Evolutionary conservation across 345 rosid genomes (phyloP), one percentile per base, ranked within the genome.

Genomic region (Adansonia digitata): DNA sequence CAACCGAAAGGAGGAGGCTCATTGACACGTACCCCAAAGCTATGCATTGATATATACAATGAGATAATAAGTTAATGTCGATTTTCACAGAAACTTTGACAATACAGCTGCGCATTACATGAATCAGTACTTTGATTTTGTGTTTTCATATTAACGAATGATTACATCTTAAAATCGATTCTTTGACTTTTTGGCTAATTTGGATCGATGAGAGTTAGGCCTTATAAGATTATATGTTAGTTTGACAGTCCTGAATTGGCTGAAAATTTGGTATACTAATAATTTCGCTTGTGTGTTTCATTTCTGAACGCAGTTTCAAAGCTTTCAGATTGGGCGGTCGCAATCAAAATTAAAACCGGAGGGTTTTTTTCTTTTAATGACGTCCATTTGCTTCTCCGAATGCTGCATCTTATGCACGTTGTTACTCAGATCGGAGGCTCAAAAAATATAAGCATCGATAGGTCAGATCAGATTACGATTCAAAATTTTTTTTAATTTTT

Each of bases 1-100:
- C 66, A 51, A 77, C 72, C 51, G 14, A 73, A 49, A 72, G 48
- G 64, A 12, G 22, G 2, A 24, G 40, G 49, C 31, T 7, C 39
- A 3, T 62, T 67, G 74, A 49, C 80, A 76, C 79, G 75, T 27
- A 73, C 49, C 17, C 31, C 13, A 46, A 31, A 65, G 26, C 57
- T 18, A 22, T 18, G 45, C 10, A 40, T 40, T 7, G 45, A 40
- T 40, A 5, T 20, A 22, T 18, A 18, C 60, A 20, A 31, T 8
- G 55, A 17, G 35, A 24, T 15, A 2, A 37, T 43, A 12, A 51
- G 1, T 37, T 2, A n/a, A 0, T 68, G 57, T 68, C 8, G 20
- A 29, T 56, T 60, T 77, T 34, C 55, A 68, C 59, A 75, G n/a
- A n/a, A n/a, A 2, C 26, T 72, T 12, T 31, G 35, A 37, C 24